Percentiles rank a stretch among this genome's conserved stretches.
Evolutionary conservation across 2,329 filamentous ascomycete species (phyloP).

Genomic region (Capronia epimyces): DNA sequence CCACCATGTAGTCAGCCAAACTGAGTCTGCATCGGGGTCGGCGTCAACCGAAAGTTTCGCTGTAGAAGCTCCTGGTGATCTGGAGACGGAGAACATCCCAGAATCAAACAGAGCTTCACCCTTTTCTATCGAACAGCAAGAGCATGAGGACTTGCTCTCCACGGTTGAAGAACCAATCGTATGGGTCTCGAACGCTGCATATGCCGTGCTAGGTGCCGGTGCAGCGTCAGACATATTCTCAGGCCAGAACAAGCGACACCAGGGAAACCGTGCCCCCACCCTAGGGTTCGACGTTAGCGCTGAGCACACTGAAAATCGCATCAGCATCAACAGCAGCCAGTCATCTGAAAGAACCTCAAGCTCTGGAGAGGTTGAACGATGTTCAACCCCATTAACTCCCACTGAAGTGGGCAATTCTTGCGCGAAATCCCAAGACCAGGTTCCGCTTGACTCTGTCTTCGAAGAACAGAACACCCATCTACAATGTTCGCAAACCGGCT

Average conservation of each 20-base stretch:
- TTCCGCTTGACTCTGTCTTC: not conserved
- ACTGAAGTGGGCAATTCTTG: not conserved
- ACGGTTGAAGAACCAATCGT: not conserved
- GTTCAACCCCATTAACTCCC: not conserved
- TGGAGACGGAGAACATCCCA: not conserved
- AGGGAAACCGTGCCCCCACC: too few species aligned
- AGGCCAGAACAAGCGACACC: not conserved
- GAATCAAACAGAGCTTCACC: not conserved
- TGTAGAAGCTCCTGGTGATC: not conserved
- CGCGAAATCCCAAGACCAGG: not conserved
- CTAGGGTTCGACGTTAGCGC: not conserved
- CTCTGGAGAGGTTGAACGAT: not conserved
- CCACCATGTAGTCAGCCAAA: not conserved
- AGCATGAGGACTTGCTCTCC: not conserved
- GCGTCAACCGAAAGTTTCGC: not conserved
- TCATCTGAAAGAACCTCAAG: not conserved
- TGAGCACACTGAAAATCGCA: not conserved
- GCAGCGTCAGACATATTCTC: not conserved
- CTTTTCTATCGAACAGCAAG: not conserved
- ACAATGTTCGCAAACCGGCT: not conserved
- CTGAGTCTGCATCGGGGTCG: not conserved
- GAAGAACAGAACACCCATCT: not conserved
- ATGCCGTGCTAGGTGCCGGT: not conserved
- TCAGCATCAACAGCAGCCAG: not conserved
- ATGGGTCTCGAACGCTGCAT: not conserved